Evolutionary conservation across 371 early-diverging fungal species (phyloP), one percentile per base, ranked within the genome.

Genomic region (Mortierella sp.): DNA sequence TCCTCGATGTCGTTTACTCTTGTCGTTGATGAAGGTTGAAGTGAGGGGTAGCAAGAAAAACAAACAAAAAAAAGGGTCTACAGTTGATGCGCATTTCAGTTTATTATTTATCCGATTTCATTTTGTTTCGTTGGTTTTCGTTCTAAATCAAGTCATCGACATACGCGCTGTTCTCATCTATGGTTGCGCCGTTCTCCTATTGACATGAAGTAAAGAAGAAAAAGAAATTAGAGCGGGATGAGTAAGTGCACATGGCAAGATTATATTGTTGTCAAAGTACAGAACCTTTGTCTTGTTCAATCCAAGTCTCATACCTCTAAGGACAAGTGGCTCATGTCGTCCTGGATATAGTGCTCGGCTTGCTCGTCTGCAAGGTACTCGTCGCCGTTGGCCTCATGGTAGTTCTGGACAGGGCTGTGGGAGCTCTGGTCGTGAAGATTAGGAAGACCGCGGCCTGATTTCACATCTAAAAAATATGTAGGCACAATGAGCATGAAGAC

Each of bases 301-400:
- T 38, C 42, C 42, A 13, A 57, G 26, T 2, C 19, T 63, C 42
- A 68, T 68, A 94, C 95, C 58, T 94, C 95, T 89, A 95, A 75
- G 65, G 91, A 90, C 77, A 93, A 45, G 54, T 93, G 89, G 79
- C 90, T 90, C 89, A 92, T 88, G 71, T 88, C 90, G 68, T 94
- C 94, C 26, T 82, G 82, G 31, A 87, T 81, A 60, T 65, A 79
- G 34, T 68, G 68, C 68, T 68, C 68, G 24, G 68, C 24, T 7
- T 68, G 68, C 44, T 68, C 68, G 9, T 68, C 68, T 68, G 68
- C 10, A 42, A 24, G 68, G 24, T 68, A 68, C 38, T 54, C 52
- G 10, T 79, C 75, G 21, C 76, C 78, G 42, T 78, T 76, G 34
- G 89, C 34, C 83, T 52, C 50, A 9, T 72, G 65, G 75, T 76